A percentile compares a stretch with the other conserved stretches of the same genome.
Evolutionary conservation across 2,329 filamentous ascomycete species (phyloP).

Genomic region (Curvularia verruculosa): DNA sequence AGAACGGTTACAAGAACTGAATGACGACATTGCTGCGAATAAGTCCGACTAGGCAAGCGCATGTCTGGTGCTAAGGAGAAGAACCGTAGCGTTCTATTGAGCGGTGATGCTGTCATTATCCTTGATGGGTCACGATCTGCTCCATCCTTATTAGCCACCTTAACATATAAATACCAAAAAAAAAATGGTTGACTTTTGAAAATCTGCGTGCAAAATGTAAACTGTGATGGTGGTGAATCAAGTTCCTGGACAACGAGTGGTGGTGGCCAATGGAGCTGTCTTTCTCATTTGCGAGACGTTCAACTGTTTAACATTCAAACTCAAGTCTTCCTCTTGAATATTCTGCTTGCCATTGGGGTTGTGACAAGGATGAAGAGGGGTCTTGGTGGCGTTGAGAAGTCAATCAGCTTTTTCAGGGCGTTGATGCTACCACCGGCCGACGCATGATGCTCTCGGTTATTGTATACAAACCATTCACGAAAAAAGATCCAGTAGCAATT

Average conservation of each 20-base stretch:
- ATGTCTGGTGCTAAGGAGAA: conserved; percentile 10
- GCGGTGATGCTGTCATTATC: conserved; percentile 6
- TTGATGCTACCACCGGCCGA: not conserved
- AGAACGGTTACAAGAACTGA: conserved; percentile 43
- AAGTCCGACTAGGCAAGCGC: conserved; percentile 23
- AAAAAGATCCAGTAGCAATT: not conserved
- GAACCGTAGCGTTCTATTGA: conserved; percentile 12
- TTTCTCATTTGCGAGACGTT: not conserved
- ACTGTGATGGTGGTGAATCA: not conserved
- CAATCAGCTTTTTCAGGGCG: too few species aligned
- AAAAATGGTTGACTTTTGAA: conserved; percentile 3
- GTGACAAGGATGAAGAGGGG: not conserved
- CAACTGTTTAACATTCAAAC: too few species aligned
- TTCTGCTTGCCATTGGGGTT: not conserved
- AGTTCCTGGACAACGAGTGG: not conserved
- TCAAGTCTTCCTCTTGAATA: not conserved
- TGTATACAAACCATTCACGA: too few species aligned
- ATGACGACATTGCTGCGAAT: conserved; percentile 14
- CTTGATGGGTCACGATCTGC: conserved; percentile 4
- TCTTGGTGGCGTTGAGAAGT: not conserved
- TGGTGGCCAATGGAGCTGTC: too few species aligned
- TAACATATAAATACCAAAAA: conserved; percentile 12
- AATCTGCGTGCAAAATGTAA: too few species aligned
- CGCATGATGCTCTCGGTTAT: not conserved
- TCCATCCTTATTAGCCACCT: conserved; percentile 9